phyloP scores from a whole-genome alignment of 73 alveolate species.

The Paramecium sexaurelia region DNA sequence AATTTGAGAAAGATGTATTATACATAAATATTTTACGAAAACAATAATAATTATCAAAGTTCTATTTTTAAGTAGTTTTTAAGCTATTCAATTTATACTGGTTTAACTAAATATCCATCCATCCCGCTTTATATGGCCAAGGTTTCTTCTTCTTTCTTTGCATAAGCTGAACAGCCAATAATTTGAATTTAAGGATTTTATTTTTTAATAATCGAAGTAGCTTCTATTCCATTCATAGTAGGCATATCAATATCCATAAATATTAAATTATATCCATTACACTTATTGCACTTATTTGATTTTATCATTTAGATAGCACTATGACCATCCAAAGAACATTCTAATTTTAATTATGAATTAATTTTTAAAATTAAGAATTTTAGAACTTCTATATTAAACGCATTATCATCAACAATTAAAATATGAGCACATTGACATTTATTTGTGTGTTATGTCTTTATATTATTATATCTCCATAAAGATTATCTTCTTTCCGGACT shows the following conservation, averaged over 20 bases:
- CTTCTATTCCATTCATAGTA: slow-evolving; percentile 24
- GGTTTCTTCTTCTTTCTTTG: background rate
- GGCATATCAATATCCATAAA: slow-evolving; percentile 59
- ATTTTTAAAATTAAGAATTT: background rate
- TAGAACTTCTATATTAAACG: slow-evolving; percentile 49
- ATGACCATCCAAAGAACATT: slow-evolving; percentile 4
- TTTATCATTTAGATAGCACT: slow-evolving; percentile 34
- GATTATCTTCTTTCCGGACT: slow-evolving; percentile 44
- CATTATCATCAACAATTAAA: slow-evolving; percentile 49
- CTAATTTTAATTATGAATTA: background rate
- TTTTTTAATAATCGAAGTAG: background rate
- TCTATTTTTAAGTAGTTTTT: background rate
- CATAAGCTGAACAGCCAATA: slow-evolving; percentile 36
- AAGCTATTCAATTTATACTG: slow-evolving; percentile 20
- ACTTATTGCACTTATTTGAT: background rate
- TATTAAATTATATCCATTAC: background rate
- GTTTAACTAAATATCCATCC: slow-evolving; percentile 50
- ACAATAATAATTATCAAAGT: background rate
- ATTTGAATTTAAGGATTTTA: background rate
- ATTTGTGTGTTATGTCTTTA: background rate
- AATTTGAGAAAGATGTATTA: background rate
- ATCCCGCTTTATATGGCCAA: background rate
- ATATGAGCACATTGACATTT: slow-evolving; percentile 25
- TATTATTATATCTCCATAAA: slow-evolving; percentile 4
- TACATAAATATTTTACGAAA: background rate